Percentiles rank a stretch among this genome's conserved stretches.
Evolutionary conservation across 495 filamentous ascomycete species (phyloP).

Genomic region (Halenospora varia): DNA sequence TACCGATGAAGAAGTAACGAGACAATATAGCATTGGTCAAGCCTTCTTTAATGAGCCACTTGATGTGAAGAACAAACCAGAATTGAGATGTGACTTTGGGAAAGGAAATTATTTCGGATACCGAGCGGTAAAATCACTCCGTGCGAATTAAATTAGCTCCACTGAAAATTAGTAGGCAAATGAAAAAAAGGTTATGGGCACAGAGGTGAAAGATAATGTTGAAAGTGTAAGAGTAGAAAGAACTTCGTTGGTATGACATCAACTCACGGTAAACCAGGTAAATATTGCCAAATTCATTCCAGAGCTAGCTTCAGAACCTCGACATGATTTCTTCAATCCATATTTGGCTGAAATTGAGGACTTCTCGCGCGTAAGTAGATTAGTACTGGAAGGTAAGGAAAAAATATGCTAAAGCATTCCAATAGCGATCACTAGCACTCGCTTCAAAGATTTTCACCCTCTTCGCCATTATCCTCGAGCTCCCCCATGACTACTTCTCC

Average conservation of each 20-base stretch:
- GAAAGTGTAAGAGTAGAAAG: not conserved
- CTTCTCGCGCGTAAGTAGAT: not conserved
- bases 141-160: not conserved
- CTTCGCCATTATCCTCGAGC: conserved; percentile 46
- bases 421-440: conserved; percentile 16
- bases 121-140: conserved; percentile 22
- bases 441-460: conserved; percentile 41
- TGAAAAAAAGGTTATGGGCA: not conserved
- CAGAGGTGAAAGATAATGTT: not conserved
- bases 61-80: conserved; percentile 36
- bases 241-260: not conserved
- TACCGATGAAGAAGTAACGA: conserved; percentile 50
- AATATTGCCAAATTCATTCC: conserved; percentile 48
- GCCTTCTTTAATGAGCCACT: conserved; percentile 50
- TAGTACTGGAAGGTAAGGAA: not conserved
- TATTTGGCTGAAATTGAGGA: conserved; percentile 1
- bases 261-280: conserved; percentile 24
- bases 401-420: not conserved
- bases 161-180: not conserved
- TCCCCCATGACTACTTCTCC: conserved; percentile 45
- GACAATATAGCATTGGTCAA: conserved; percentile 53
- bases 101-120: conserved; percentile 44
- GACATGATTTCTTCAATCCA: conserved; percentile 23
- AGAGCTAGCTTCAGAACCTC: conserved; percentile 31
- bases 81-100: conserved; percentile 36